A percentile compares a stretch with the other conserved stretches of the same genome.
Conservation (phyloP, 495 filamentous ascomycete species). For the Lepidopterella palustris region DNA sequence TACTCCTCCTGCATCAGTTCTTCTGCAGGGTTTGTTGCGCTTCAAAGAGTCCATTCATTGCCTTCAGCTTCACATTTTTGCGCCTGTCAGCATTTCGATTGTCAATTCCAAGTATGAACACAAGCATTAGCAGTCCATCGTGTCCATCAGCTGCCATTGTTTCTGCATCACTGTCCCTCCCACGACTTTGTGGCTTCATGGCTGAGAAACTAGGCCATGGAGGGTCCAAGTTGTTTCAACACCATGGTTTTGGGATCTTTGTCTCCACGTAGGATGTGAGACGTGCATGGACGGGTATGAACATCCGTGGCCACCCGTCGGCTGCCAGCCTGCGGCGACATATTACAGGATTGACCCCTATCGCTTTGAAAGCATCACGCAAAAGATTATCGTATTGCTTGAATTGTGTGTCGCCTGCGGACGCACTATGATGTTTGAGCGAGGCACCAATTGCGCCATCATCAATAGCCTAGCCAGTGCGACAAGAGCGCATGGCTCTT, state of each 20-base stretch:
- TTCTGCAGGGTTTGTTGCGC: not conserved
- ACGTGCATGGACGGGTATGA: conserved; percentile 1
- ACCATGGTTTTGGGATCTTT: not conserved
- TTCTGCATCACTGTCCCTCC: not conserved
- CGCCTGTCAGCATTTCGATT: not conserved
- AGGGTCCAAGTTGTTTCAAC: not conserved
- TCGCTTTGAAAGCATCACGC: not conserved
- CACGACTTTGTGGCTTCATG: not conserved
- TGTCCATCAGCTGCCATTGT: not conserved
- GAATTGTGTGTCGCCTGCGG: not conserved
- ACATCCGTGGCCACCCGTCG: not conserved
- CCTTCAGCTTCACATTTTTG: not conserved
- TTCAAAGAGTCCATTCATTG: not conserved
- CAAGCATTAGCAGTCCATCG: not conserved
- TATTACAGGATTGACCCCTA: not conserved
- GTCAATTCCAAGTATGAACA: not conserved
- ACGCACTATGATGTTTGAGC: not conserved
- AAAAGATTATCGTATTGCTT: not conserved
- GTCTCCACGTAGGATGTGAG: not conserved
- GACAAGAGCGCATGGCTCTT: not conserved
- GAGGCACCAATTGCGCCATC: not conserved
- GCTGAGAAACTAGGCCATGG: not conserved
- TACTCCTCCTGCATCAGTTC: not conserved
- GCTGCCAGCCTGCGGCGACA: not conserved
- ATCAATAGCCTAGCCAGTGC: not conserved